Base-by-base conservation (phyloP, 2,329 filamentous ascomycete genomes). In the Stromatinia cepivora region DNA sequence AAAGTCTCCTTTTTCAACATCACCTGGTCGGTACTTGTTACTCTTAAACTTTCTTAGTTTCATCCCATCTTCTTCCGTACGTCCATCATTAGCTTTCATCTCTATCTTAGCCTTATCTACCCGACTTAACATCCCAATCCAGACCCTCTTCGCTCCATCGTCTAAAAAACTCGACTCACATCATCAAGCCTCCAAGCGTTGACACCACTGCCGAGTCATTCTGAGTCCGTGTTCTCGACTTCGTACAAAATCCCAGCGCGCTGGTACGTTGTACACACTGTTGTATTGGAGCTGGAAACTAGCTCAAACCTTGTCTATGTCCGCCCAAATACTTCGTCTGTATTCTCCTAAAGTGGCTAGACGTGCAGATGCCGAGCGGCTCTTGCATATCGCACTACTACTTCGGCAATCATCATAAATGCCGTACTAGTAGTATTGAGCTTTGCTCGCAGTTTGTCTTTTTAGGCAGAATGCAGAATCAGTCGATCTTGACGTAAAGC, bases 91-190 rank as follows among this genome's bases (percentile, higher is more conserved):
- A 39, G 20, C 56, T 28, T 11, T 31, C 36, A 28, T 48, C 22
- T 25, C 50, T 56, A 68, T 68, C 66, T 68, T 63, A 68, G 66
- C 50, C 57, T 63, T 68, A 68, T 68, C 66, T 68, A 68, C 48
- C 57, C 66, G 66, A 68, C 28, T 20, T 3, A 10, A 1, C 48
- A 68, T 42, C 66, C 58, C 31, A 63, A 53, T 48, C 42, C 42
- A 53, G 36, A 25, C 22, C 13, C 17, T 20, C 36, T 11, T 68
- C 56, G 66, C 42, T 46, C 28, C n/a, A n/a, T 56, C 28, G 54
- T 34, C 34, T 15, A 61, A 15, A 22, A n/a, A 17, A 7, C 17
- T 22, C 39, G 22, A 15, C 17, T 9, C 15, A 11, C 50, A 15
- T 20, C 58, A 46, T 48, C 45, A 25, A 52, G 31, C 46, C 22